A percentile compares a stretch with the other conserved stretches of the same genome.
Evolutionary conservation across 345 rosid species (phyloP).

Genomic region (Streptanthus diversifolius): DNA sequence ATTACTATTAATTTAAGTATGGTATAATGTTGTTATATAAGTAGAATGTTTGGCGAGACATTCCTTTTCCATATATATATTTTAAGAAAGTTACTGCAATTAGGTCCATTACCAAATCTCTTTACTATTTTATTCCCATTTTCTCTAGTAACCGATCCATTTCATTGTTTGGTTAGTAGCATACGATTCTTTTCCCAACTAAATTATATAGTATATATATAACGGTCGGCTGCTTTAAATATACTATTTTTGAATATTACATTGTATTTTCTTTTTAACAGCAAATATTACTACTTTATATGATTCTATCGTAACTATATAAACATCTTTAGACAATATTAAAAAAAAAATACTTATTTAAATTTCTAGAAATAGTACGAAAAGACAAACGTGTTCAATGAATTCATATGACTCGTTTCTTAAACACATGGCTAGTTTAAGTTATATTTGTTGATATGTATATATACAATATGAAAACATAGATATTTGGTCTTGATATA

Average conservation of each 20-base stretch:
- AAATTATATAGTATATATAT: not conserved
- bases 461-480: not conserved
- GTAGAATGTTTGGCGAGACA: constrained; percentile 29
- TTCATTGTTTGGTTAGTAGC: constrained; percentile 5
- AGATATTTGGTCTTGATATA: not conserved
- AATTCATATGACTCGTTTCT: not conserved
- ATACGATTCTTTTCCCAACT: constrained; percentile 11
- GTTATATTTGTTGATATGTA: not conserved
- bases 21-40: constrained; percentile 9
- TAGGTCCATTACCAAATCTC: constrained; percentile 24
- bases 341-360: no score
- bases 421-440: not conserved
- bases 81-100: not conserved
- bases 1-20: not conserved
- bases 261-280: not conserved
- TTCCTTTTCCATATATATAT: constrained; percentile 27
- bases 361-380: not conserved
- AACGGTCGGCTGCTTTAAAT: not conserved
- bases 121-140: not conserved
- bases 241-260: not conserved
- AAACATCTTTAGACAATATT: not conserved
- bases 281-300: not conserved
- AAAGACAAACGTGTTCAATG: not conserved
- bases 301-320: not conserved
- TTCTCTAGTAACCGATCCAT: not conserved